Conservation (phyloP, 768 basidiomycete genomes). For the Auriculariales sp. region DNA sequence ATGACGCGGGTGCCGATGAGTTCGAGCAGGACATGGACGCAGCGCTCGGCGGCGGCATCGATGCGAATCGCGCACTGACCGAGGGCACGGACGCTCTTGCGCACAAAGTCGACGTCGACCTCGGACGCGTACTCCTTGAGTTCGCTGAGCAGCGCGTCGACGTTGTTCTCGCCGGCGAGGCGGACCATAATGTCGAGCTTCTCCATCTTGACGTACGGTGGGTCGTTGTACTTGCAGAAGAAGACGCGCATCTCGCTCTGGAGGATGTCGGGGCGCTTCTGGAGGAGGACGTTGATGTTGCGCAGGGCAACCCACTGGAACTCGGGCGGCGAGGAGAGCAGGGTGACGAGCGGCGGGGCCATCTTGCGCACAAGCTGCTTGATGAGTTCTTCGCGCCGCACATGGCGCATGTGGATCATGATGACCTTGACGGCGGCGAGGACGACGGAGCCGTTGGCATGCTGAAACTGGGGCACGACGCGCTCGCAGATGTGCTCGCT, state of each 20-base stretch:
- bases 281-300: conserved; percentile 91
- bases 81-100: conserved; percentile 87
- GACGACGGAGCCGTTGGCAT: conserved; percentile 90
- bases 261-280: conserved; percentile 81
- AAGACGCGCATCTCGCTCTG: conserved; percentile 97
- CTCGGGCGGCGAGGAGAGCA: conserved; percentile 91
- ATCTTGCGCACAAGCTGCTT: conserved; percentile 87
- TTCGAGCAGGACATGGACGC: conserved; percentile 86
- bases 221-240: conserved; percentile 99
- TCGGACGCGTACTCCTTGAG: conserved; percentile 97
- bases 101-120: conserved; percentile 96
- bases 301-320: conserved; percentile 97
- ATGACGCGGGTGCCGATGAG: conserved; percentile 86
- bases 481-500: conserved; percentile 98
- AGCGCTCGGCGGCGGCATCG: conserved; percentile 81
- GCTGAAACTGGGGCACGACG: conserved; percentile 96
- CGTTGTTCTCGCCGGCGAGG: conserved; percentile 79
- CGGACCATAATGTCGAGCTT: conserved; percentile 98
- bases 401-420: conserved; percentile 89
- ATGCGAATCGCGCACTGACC: conserved; percentile 96
- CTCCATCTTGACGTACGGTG: conserved; percentile 96
- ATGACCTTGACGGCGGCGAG: conserved; percentile 95
- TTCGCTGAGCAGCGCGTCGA: conserved; percentile 89
- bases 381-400: conserved; percentile 67
- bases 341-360: conserved; percentile 91